Evolutionary conservation across 352 stramenopile genomes (phyloP).

Genomic region (Globisporangium irregulare): DNA sequence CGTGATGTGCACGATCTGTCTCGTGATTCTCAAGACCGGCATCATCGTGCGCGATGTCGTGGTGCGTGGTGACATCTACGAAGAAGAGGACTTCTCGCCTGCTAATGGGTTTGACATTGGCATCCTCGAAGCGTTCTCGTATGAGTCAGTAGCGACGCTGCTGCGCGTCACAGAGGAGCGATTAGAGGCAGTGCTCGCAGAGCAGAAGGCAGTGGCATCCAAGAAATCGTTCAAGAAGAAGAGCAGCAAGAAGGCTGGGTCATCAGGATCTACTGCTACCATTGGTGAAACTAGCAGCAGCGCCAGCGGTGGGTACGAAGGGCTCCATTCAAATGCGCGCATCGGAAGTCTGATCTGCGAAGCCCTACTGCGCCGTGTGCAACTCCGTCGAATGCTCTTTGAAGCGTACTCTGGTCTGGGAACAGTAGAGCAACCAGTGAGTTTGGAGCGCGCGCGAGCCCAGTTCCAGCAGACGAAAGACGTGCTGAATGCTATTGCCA

Average conservation of each 20-base stretch:
- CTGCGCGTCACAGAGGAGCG: slow-evolving; percentile 46
- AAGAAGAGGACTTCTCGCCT: slow-evolving; percentile 94
- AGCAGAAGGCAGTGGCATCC: slow-evolving; percentile 37
- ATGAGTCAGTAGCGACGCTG: slow-evolving; percentile 36
- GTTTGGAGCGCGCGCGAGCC: slow-evolving; percentile 37
- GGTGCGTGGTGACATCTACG: slow-evolving; percentile 93
- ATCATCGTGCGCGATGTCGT: slow-evolving; percentile 81
- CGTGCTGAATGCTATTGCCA: slow-evolving; percentile 38
- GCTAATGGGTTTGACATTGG: slow-evolving; percentile 65
- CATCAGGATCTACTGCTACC: not conserved
- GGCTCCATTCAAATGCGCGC: slow-evolving; percentile 47
- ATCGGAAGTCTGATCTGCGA: slow-evolving; percentile 57
- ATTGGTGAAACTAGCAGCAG: slow-evolving; percentile 3
- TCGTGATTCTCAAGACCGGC: slow-evolving; percentile 72
- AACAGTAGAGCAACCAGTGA: slow-evolving; percentile 37
- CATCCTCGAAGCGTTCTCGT: slow-evolving; percentile 35
- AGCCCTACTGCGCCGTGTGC: slow-evolving; percentile 56
- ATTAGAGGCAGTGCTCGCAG: slow-evolving; percentile 34
- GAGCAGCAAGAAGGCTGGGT: slow-evolving; percentile 39
- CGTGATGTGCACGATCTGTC: slow-evolving; percentile 63
- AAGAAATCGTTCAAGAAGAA: slow-evolving; percentile 68
- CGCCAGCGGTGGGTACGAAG: slow-evolving; percentile 25
- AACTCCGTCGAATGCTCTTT: slow-evolving; percentile 46
- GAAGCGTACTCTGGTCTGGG: slow-evolving; percentile 42
- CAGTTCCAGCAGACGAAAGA: slow-evolving; percentile 43